Percentiles rank a stretch among this genome's conserved stretches.
These are phyloP conservation scores for Entrophospora sp. DNA, from an alignment of 192 early-diverging fungal genomes.

Conservation along the genomic window DNA sequence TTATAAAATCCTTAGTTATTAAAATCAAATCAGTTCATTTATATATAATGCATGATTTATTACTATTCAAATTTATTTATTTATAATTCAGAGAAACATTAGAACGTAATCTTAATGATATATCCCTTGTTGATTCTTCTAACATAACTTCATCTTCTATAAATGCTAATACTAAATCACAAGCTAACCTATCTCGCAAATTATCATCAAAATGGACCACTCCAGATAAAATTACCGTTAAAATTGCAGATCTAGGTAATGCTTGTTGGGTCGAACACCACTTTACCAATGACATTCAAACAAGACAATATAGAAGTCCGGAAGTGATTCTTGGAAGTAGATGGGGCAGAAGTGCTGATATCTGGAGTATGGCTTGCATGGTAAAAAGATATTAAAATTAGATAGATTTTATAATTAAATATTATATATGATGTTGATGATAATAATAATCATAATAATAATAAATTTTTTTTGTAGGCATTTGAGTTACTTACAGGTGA, in stretches of 20 bases:
- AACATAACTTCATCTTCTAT: conserved; percentile 1
- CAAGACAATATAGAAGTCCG: conserved; percentile 92
- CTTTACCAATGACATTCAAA: conserved; percentile 95
- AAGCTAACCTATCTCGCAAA: not conserved
- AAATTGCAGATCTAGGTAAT: conserved; percentile 95
- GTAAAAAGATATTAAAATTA: conserved; percentile 24
- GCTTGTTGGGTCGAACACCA: conserved; percentile 94
- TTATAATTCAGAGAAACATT: conserved; percentile 31
- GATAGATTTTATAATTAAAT: not conserved
- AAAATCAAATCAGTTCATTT: too few species aligned
- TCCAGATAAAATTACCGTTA: conserved; percentile 53
- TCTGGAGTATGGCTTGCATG: conserved; percentile 94
- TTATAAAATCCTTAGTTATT: not conserved
- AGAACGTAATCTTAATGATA: conserved; percentile 58
- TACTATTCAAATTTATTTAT: too few species aligned
- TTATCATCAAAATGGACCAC: conserved; percentile 10
- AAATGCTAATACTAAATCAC: not conserved
- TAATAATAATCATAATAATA: too few species aligned
- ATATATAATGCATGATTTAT: too few species aligned
- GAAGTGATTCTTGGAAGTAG: conserved; percentile 87
- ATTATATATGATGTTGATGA: too few species aligned
- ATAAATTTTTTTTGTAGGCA: conserved; percentile 24
- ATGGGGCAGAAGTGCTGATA: conserved; percentile 81
- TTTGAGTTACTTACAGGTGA: conserved; percentile 93
- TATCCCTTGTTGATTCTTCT: conserved; percentile 46